phyloP scores from a whole-genome alignment of 371 early-diverging fungal genomes.

The Mucor mucedo region DNA sequence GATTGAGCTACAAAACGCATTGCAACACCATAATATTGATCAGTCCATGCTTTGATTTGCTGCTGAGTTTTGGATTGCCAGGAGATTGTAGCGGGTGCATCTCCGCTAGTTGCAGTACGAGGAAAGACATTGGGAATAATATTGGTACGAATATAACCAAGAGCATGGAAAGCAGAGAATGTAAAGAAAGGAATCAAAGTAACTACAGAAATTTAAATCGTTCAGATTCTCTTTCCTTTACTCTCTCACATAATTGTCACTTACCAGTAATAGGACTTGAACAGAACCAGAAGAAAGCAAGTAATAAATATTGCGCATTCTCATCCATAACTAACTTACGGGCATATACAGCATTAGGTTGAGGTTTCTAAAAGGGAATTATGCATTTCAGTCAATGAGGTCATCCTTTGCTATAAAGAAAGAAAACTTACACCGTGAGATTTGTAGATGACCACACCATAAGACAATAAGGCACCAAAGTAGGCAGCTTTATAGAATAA shows the following conservation, averaged over 20 bases:
- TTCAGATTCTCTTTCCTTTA: background rate
- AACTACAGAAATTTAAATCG: constrained; percentile 45
- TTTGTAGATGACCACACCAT: constrained; percentile 89
- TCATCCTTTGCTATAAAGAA: constrained; percentile 18
- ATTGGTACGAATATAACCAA: constrained; percentile 78
- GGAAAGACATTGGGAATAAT: constrained; percentile 77
- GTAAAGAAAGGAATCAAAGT: constrained; percentile 83
- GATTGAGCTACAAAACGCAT: constrained; percentile 78
- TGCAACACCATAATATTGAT: constrained; percentile 72
- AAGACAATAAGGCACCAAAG: constrained; percentile 76
- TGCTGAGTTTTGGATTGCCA: constrained; percentile 61
- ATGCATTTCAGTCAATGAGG: constrained; percentile 18
- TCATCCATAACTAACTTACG: constrained; percentile 82
- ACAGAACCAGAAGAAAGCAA: constrained; percentile 81
- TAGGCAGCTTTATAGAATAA: constrained; percentile 65
- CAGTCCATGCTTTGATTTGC: constrained; percentile 67
- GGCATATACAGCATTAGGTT: constrained; percentile 65
- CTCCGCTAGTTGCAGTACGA: constrained; percentile 45
- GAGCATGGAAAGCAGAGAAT: constrained; percentile 86
- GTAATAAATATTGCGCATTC: constrained; percentile 84
- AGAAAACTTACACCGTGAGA: constrained; percentile 73
- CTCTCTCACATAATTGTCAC: background rate
- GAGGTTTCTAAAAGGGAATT: constrained; percentile 55
- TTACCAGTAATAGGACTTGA: constrained; percentile 76
- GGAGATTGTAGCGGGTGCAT: constrained; percentile 21